Base-by-base conservation (phyloP, 202 grass and related monocot genomes). In the Carex arenaria region DNA sequence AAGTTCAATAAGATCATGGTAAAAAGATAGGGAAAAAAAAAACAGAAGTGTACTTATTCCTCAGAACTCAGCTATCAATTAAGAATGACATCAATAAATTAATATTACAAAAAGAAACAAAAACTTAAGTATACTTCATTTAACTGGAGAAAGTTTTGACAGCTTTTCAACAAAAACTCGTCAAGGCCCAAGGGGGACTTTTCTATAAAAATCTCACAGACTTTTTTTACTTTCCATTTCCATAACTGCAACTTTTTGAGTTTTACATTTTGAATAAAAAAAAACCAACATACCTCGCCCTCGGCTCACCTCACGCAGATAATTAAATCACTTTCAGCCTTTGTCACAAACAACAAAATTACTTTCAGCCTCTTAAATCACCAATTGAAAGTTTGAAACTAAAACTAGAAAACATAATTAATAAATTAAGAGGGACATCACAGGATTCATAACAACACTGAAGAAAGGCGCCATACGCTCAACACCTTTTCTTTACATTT, bases 181-280 rank as follows among this genome's bases (percentile, higher is more conserved):
- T 74, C 30, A 32, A 45, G 26, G n/a, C n/a, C n/a, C n/a, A n/a
- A n/a, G 38, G 76, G 85, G 56, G 47, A 14, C 69, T 23, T 82
- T 31, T 10, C 3, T 1, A 62, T 15, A 72, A 61, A 79, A 60
- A 5, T 11, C 56, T n/a, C 20, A 72, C 72, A 17, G 23, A 34
- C 56, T 26, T 51, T 64, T 32, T 34, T 34, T 3, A 12, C 67
- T 34, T 84, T 49, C 4, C 3, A 86, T 78, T 32, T 67, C 45
- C 23, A 71, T 82, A 74, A 30, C 18, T 18, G 61, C 78, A 90
- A 62, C 72, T 71, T 85, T 85, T 79, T 38, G 1, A 72, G 9
- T 49, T 72, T 19, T 23, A 43, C 19, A 18, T 71, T 78, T 70
- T 28, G 22, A 64, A 30, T 17, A 18, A 19, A 49, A 10, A 14